Base-by-base conservation (phyloP, 345 rosid species). In the Draba incana region DNA sequence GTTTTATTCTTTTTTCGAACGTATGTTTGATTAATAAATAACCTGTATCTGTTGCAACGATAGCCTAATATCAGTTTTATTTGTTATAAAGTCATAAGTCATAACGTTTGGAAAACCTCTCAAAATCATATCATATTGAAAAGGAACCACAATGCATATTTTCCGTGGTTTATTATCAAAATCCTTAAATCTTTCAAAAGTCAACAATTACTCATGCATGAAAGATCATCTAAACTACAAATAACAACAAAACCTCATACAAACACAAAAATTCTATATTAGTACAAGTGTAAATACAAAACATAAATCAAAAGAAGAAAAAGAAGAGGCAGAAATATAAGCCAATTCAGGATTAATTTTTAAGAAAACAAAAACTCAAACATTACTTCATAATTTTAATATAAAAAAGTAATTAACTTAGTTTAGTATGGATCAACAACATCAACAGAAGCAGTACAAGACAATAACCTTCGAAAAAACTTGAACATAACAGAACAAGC, bases 401-500 rank as follows among this genome's bases (percentile, higher is more conserved):
- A 51, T 11, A 58, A 73, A 28, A 64, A 51, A 47, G 10, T 37
- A 42, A 50, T 41, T 14, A n/a, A 57, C 14, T 48, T 48, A 35
- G 48, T n/a, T 44, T 73, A 74, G 25, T 44, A 59, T 45, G 63
- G 64, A 47, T 70, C 81, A 39, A 77, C 82, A 50, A 80, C 83
- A 76, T 84, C 83, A 56, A 81, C 83, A 37, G 73, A 73, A 30
- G 84, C 53, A 38, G 79, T 64, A 52, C 85, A 83, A 59, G 79
- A 62, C 37, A 85, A 70, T 55, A 85, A 55, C 62, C 76, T 76
- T 14, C 72, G 75, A 52, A 81, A 83, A 10, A 79, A 72, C 78
- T 80, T 71, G 41, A 82, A 68, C 70, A 87, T 47, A 15, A 58
- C 78, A 31, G 81, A 70, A 72, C 86, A 81, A 30, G 91, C 86